Conservation (phyloP, 78 protist genomes). For the Andalucia godoyi region DNA sequence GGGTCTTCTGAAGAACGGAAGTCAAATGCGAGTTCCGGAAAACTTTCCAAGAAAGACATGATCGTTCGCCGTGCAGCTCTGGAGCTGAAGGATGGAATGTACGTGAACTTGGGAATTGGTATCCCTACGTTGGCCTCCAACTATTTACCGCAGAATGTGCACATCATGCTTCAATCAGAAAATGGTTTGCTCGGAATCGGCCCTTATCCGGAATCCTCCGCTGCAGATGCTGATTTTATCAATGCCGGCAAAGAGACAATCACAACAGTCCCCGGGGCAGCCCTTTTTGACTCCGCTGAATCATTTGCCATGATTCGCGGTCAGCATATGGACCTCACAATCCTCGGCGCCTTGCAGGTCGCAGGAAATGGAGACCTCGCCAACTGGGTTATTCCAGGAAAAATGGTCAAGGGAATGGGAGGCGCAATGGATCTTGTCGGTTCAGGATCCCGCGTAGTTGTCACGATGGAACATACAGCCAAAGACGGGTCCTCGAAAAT, state of each 20-base stretch:
- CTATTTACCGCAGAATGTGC: constrained; percentile 39
- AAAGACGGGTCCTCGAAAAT: constrained; percentile 81
- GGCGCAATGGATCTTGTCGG: constrained; percentile 94
- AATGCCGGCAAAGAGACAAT: constrained; percentile 90
- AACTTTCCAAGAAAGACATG: constrained; percentile 43
- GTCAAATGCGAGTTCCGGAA: constrained; percentile 25
- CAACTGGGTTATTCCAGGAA: constrained; percentile 93
- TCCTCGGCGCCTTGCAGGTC: constrained; percentile 91
- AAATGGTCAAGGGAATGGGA: constrained; percentile 96
- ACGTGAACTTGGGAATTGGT: constrained; percentile 89
- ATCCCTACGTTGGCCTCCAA: constrained; percentile 90
- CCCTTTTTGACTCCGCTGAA: constrained; percentile 63
- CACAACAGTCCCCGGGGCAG: constrained; percentile 70
- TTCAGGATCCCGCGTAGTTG: constrained; percentile 73
- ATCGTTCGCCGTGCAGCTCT: constrained; percentile 83
- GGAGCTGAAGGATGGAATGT: constrained; percentile 83
- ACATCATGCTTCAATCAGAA: constrained; percentile 71
- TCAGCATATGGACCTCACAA: constrained; percentile 58
- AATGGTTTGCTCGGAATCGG: constrained; percentile 90
- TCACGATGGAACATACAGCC: constrained; percentile 90
- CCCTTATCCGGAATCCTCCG: constrained; percentile 67
- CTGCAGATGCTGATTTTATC: constrained; percentile 83
- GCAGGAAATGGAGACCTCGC: constrained; percentile 83
- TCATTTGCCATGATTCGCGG: constrained; percentile 94
- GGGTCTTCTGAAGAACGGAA: not conserved